These are phyloP conservation scores for Trypanosoma mega DNA, from an alignment of 208 protist species.

Conservation along the genomic window DNA sequence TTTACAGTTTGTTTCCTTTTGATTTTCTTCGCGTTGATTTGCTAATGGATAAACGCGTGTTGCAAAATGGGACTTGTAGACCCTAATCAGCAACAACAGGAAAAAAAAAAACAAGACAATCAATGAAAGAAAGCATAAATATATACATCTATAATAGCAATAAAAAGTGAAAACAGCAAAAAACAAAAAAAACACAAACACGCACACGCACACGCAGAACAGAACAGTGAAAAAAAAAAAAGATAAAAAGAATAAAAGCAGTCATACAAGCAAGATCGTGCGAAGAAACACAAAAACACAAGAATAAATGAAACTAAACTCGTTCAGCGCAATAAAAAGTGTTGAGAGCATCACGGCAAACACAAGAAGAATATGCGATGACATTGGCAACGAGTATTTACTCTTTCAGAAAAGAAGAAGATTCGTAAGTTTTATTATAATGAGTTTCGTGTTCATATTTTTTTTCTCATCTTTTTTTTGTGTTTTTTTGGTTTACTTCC, in stretches of 20 bases:
- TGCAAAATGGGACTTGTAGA: background rate
- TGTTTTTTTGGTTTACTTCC: too few species aligned
- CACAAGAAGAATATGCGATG: background rate
- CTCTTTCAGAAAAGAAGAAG: too few species aligned
- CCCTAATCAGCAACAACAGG: background rate
- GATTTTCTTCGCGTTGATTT: too few species aligned
- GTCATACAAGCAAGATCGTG: background rate
- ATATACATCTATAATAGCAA: conserved; percentile 18
- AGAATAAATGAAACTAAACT: background rate
- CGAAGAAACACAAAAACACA: conserved; percentile 6
- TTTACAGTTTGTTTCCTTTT: too few species aligned
- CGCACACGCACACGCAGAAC: background rate
- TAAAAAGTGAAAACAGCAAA: conserved; percentile 11
- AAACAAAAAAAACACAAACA: conserved; percentile 3
- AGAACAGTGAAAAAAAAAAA: conserved; percentile 12
- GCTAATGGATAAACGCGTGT: too few species aligned
- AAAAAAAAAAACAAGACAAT: conserved; percentile 13
- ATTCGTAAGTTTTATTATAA: too few species aligned
- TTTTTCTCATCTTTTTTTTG: too few species aligned
- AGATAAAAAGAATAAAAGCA: conserved; percentile 13
- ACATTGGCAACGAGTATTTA: too few species aligned
- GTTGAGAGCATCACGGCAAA: background rate
- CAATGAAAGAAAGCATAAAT: conserved; percentile 13
- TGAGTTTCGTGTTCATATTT: too few species aligned
- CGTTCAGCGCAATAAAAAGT: background rate